phyloP scores from a whole-genome alignment of 108 stramenopile genomes.

The Aurantiochytrium sp. region DNA sequence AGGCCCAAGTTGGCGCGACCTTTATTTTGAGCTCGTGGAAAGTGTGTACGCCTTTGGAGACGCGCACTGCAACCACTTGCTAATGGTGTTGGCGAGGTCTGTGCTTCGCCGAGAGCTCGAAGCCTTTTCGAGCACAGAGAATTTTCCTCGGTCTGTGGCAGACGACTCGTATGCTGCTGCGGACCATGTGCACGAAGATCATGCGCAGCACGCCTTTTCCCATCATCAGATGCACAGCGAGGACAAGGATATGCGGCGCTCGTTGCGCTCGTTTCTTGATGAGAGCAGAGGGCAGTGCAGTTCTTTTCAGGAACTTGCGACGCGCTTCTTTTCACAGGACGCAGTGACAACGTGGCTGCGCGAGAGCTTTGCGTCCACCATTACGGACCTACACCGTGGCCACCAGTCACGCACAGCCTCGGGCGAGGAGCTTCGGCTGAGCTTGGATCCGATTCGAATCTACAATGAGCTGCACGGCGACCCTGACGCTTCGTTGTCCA shows the following conservation, averaged over 20 bases:
- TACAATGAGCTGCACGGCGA: neutral
- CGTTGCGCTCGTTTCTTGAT: neutral
- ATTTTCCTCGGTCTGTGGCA: too few relatives aligned
- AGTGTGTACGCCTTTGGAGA: neutral
- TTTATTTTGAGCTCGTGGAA: constrained; percentile 1
- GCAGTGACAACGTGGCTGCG: neutral
- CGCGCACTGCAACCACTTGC: neutral
- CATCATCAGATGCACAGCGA: neutral
- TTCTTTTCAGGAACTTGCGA: neutral
- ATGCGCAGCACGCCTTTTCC: neutral
- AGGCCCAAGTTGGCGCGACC: neutral
- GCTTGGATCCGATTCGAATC: neutral
- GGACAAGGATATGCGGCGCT: neutral
- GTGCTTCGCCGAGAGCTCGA: neutral
- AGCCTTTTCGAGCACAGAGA: neutral
- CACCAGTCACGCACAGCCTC: neutral
- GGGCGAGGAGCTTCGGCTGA: neutral
- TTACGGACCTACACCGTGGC: neutral
- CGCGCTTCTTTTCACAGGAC: neutral
- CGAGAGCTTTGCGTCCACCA: neutral
- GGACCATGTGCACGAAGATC: too few relatives aligned
- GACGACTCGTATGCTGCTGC: too few relatives aligned
- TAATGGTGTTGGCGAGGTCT: neutral
- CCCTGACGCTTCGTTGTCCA: neutral
- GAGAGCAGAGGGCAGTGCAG: neutral